Evolutionary conservation across 306 rosid genomes (phyloP).

Genomic region (Oemleria cerasiformis): DNA sequence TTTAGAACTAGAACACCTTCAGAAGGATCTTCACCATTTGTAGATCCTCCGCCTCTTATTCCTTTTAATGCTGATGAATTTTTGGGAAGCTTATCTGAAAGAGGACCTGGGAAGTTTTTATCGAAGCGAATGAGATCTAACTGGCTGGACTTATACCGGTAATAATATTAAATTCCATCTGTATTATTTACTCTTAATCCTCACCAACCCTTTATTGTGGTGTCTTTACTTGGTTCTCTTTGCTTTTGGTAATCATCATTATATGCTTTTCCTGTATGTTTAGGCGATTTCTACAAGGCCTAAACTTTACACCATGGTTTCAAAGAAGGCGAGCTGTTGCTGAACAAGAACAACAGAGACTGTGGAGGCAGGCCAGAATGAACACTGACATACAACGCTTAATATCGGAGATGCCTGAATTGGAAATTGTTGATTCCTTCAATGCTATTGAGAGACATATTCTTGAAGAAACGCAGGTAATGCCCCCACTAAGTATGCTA

Average conservation of each 20-base stretch:
- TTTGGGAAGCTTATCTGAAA: conserved; percentile 60
- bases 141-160: conserved; percentile 92
- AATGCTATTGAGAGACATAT: conserved; percentile 72
- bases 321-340: conserved; percentile 73
- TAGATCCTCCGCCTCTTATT: conserved; percentile 68
- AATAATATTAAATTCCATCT: conserved; percentile 11
- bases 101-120: conserved; percentile 91
- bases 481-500: conserved; percentile 1
- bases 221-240: conserved; percentile 2
- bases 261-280: conserved; percentile 19
- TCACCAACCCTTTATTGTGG: conserved; percentile 4
- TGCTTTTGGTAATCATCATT: not conserved
- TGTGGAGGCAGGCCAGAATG: conserved; percentile 83
- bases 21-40: conserved; percentile 78
- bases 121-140: conserved; percentile 83
- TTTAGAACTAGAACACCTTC: conserved; percentile 66
- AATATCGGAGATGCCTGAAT: conserved; percentile 61
- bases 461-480: conserved; percentile 67
- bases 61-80: conserved; percentile 69
- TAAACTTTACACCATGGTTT: conserved; percentile 87
- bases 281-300: conserved; percentile 83
- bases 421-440: conserved; percentile 79
- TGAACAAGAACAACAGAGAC: conserved; percentile 77
- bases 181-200: conserved; percentile 11
- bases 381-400: conserved; percentile 59